phyloP scores from a whole-genome alignment of 2,329 filamentous ascomycete genomes.

The Parastagonospora nodorum region DNA sequence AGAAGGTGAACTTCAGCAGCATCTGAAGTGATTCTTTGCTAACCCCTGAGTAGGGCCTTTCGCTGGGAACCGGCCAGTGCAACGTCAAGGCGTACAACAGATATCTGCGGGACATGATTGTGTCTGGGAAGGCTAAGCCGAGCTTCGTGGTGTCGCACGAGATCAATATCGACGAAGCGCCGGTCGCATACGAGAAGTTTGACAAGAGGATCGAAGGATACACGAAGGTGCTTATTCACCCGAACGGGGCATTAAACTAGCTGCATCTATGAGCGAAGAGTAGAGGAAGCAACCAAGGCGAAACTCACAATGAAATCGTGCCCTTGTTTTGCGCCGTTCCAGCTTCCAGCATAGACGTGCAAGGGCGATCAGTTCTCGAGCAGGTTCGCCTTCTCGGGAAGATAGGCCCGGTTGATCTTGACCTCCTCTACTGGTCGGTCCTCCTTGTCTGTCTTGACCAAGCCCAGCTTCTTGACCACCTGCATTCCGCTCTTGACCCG shows the following conservation, averaged over 20 bases:
- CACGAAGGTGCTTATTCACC: conserved; percentile 71
- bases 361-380: neutral
- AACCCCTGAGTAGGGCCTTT: conserved; percentile 55
- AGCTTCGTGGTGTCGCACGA: conserved; percentile 71
- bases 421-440: conserved; percentile 84
- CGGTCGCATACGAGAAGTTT: conserved; percentile 67
- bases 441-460: conserved; percentile 80
- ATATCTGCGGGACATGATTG: conserved; percentile 68
- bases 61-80: conserved; percentile 66
- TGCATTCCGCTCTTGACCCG: conserved; percentile 82
- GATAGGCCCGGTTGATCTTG: conserved; percentile 73
- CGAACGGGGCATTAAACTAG: conserved; percentile 56
- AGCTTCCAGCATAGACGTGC: too few relatives aligned
- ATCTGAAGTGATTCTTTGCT: conserved; percentile 6
- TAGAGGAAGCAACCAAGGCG: neutral
- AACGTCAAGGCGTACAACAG: conserved; percentile 72
- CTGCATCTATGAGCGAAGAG: conserved; percentile 7
- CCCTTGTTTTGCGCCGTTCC: neutral
- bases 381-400: conserved; percentile 61
- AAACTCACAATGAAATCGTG: neutral
- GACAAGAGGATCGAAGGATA: conserved; percentile 69
- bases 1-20: conserved; percentile 56
- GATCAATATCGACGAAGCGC: conserved; percentile 65
- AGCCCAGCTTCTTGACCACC: conserved; percentile 83
- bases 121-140: conserved; percentile 67